These are phyloP conservation scores for Ascocoryne sarcoides DNA, from an alignment of 2,329 filamentous ascomycete genomes.

Conservation along the genomic window DNA sequence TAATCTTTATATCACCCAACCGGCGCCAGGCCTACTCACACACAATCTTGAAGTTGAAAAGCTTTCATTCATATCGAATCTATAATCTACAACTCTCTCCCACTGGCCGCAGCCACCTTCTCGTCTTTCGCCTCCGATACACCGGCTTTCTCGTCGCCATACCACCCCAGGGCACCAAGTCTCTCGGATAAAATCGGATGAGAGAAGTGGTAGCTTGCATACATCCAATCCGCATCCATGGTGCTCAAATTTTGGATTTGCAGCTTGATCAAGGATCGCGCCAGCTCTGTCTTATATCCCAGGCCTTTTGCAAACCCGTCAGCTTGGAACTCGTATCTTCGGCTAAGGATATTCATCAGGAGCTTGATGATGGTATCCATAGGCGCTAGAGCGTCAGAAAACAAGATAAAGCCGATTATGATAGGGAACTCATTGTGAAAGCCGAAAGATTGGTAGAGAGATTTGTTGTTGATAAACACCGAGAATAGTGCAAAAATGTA, in stretches of 20 bases:
- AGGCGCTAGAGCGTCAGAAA: slow-evolving; percentile 90
- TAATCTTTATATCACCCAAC: too few relatives aligned
- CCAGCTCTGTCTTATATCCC: slow-evolving; percentile 76
- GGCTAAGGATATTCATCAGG: slow-evolving; percentile 89
- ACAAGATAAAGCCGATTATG: slow-evolving; percentile 94
- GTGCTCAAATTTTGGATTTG: slow-evolving; percentile 97
- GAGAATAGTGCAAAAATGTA: slow-evolving; percentile 97
- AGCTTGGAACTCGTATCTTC: slow-evolving; percentile 93
- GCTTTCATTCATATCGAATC: not conserved
- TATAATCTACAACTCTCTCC: slow-evolving; percentile 59
- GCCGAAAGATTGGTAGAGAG: slow-evolving; percentile 84
- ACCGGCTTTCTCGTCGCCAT: slow-evolving; percentile 50
- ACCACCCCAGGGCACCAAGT: slow-evolving; percentile 84
- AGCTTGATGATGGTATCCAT: slow-evolving; percentile 95
- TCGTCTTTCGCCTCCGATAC: slow-evolving; percentile 43
- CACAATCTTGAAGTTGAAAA: too few relatives aligned
- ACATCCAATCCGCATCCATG: slow-evolving; percentile 98
- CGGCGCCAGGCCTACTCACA: too few relatives aligned
- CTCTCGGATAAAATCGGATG: slow-evolving; percentile 94
- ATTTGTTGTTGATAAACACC: slow-evolving; percentile 91
- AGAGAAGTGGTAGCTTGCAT: slow-evolving; percentile 96
- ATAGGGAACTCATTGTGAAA: slow-evolving; percentile 79
- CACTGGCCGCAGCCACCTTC: slow-evolving; percentile 59
- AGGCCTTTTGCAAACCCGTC: slow-evolving; percentile 81
- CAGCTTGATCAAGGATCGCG: slow-evolving; percentile 85